phyloP scores from a whole-genome alignment of 2,329 filamentous ascomycete species.

The Alternaria hordeiaustralica region DNA sequence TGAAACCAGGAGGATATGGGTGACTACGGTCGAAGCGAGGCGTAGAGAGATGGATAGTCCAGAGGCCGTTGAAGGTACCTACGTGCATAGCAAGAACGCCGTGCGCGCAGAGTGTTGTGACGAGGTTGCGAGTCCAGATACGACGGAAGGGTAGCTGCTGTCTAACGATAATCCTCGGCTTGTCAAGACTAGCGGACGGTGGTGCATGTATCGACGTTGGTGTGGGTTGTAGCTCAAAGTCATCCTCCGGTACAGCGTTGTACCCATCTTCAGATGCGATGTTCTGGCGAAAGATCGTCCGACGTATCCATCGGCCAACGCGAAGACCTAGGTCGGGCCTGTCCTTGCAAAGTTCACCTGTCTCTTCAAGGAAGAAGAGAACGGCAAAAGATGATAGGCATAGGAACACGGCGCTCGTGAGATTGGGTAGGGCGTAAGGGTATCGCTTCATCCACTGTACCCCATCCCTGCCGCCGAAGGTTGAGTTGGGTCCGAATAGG shows the following conservation, averaged over 20 bases:
- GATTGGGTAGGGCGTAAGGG: conserved; percentile 73
- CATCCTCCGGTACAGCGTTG: conserved; percentile 34
- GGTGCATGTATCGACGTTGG: conserved; percentile 26
- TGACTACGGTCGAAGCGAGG: conserved; percentile 50
- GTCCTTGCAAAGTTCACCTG: conserved; percentile 50
- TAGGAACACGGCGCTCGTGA: conserved; percentile 69
- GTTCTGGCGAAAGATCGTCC: conserved; percentile 40
- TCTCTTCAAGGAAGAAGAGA: conserved; percentile 71
- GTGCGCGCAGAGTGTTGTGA: conserved; percentile 53
- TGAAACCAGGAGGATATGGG: conserved; percentile 40
- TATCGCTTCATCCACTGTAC: conserved; percentile 70
- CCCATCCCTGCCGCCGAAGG: conserved; percentile 63
- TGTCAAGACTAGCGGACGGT: conserved; percentile 12
- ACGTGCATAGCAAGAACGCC: conserved; percentile 56
- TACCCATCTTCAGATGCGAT: conserved; percentile 37
- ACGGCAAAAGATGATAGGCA: conserved; percentile 61
- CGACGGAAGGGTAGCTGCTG: conserved; percentile 53
- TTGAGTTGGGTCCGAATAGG: conserved; percentile 66
- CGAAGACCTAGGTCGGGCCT: conserved; percentile 51
- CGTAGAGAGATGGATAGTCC: conserved; percentile 58
- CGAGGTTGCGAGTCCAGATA: conserved; percentile 56
- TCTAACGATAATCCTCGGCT: conserved; percentile 14
- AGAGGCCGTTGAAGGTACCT: conserved; percentile 57
- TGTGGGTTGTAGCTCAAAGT: conserved; percentile 42
- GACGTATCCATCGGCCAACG: conserved; percentile 48